Evolutionary conservation across 306 rosid species (phyloP).

Genomic region (Cercis canadensis): DNA sequence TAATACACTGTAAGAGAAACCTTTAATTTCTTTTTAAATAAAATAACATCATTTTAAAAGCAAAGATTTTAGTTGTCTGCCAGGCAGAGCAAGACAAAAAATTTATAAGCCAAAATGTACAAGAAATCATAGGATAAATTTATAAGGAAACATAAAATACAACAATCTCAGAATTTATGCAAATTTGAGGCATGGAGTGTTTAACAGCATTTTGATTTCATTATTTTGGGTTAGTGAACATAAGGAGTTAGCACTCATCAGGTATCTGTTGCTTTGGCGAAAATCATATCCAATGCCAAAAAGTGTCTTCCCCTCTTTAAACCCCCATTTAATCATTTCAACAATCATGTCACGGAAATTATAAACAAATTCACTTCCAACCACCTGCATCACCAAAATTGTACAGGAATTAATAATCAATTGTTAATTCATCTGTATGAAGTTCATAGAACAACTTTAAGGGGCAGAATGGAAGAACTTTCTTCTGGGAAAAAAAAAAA

Average conservation of each 20-base stretch:
- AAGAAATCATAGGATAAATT: no score
- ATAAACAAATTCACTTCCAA: conserved; percentile 83
- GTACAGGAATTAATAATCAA: conserved; percentile 24
- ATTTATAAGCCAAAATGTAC: no score
- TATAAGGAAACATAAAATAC: conserved; percentile 1
- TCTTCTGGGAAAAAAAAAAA: no score
- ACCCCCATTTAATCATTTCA: conserved; percentile 91
- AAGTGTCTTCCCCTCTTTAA: conserved; percentile 86
- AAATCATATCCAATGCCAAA: conserved; percentile 99
- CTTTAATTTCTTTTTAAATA: no score
- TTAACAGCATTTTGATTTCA: no score
- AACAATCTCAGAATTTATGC: conserved; percentile 1
- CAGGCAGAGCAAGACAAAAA: not conserved
- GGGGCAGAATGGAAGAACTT: no score
- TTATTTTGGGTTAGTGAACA: conserved; percentile 26
- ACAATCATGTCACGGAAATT: conserved; percentile 92
- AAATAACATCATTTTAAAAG: not conserved
- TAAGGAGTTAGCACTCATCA: conserved; percentile 22
- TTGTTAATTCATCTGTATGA: no score
- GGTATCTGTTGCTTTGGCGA: conserved; percentile 97
- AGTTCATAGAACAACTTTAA: not conserved
- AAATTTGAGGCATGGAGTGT: not conserved
- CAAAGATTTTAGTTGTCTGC: not conserved
- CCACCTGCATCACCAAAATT: conserved; percentile 57
- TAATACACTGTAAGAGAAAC: no score